Percentiles rank a stretch among this genome's conserved stretches.
Conservation (phyloP, 2,329 filamentous ascomycete genomes). For the Fusarium anthophilum region DNA sequence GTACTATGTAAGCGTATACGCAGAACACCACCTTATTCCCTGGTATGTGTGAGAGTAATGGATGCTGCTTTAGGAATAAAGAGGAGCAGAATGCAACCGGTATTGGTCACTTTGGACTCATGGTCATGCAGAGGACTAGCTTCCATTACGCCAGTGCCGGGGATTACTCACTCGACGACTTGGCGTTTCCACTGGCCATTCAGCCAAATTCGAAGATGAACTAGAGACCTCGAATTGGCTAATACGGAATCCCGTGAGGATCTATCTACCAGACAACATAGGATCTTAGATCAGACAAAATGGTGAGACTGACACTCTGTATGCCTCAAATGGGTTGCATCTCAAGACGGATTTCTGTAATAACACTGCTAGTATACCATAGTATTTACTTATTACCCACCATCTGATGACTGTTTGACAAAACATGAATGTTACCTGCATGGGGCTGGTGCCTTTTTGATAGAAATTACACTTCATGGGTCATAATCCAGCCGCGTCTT, state of each 20-base stretch:
- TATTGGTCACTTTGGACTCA: not conserved
- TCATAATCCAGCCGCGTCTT: slow-evolving; percentile 1
- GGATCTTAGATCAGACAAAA: not conserved
- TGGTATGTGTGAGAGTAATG: not conserved
- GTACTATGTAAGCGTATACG: slow-evolving; percentile 6
- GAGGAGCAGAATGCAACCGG: not conserved
- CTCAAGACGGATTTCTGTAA: not conserved
- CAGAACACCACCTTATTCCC: not conserved
- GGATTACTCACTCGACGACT: not conserved
- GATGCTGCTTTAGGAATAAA: not conserved
- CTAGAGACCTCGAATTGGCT: not conserved
- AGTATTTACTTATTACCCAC: not conserved
- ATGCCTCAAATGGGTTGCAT: not conserved
- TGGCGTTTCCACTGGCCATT: not conserved
- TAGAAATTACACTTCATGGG: not conserved
- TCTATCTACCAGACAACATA: not conserved
- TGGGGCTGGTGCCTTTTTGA: not conserved
- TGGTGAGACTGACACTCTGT: not conserved
- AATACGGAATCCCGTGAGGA: not conserved
- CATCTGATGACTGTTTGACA: not conserved
- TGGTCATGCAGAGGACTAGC: not conserved
- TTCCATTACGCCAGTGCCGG: not conserved
- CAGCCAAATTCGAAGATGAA: not conserved
- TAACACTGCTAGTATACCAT: not conserved
- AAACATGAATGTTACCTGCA: not conserved